Percentiles rank a stretch among this genome's conserved stretches.
Evolutionary conservation across 306 rosid genomes (phyloP).

Genomic region (Sophora flavescens): DNA sequence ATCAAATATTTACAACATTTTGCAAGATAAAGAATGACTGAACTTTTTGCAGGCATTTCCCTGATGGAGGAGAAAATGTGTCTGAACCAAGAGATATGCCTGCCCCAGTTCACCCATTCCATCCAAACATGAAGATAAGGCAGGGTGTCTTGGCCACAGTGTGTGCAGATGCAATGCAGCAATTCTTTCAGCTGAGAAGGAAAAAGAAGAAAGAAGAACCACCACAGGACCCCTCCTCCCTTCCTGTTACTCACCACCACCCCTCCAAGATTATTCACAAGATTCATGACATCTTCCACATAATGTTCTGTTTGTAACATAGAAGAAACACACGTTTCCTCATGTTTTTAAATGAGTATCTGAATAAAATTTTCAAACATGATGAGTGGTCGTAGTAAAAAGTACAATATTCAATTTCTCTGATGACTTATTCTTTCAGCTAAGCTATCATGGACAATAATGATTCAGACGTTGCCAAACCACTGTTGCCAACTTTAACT

Average conservation of each 20-base stretch:
- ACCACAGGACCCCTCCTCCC: conserved; percentile 49
- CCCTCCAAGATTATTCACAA: conserved; percentile 74
- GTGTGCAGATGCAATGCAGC: conserved; percentile 89
- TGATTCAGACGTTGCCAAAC: conserved; percentile 25
- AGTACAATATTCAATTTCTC: conserved; percentile 14
- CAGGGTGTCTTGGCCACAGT: conserved; percentile 77
- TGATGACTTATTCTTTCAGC: conserved; percentile 20
- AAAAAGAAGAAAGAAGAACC: conserved; percentile 59
- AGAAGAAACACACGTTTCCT: conserved; percentile 6
- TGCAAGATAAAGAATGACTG: not conserved
- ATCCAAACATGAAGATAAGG: conserved; percentile 84
- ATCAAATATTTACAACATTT: not conserved
- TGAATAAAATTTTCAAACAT: conserved; percentile 22
- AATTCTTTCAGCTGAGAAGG: conserved; percentile 92
- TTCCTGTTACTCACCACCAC: conserved; percentile 52
- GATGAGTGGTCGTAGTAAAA: conserved; percentile 19
- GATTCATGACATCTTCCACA: conserved; percentile 78
- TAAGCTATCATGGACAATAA: conserved; percentile 25
- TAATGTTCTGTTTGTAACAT: conserved; percentile 73
- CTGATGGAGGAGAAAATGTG: conserved; percentile 65
- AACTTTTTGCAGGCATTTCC: conserved; percentile 70
- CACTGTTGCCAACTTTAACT: conserved; percentile 17
- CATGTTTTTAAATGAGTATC: conserved; percentile 43
- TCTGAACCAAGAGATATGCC: conserved; percentile 63
- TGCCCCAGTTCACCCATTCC: conserved; percentile 93